A percentile compares a stretch with the other conserved stretches of the same genome.
Conservation (phyloP, 2,329 filamentous ascomycete genomes). For the Oidium heveae region DNA sequence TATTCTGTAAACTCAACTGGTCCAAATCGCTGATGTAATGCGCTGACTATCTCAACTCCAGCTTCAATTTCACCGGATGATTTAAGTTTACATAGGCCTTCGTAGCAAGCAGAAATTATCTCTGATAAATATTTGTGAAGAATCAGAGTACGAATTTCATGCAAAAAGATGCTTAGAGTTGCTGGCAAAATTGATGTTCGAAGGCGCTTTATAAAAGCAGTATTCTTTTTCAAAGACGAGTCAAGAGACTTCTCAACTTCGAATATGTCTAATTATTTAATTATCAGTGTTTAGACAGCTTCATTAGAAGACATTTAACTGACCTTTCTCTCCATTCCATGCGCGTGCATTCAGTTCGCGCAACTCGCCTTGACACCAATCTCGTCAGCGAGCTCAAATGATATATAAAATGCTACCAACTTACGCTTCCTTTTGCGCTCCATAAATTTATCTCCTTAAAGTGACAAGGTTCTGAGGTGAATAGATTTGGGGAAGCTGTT, state of each 20-base stretch:
- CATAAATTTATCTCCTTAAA: slow-evolving; percentile 20
- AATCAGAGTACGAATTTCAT: slow-evolving; percentile 74
- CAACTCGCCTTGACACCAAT: slow-evolving; percentile 44
- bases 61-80: slow-evolving; percentile 76
- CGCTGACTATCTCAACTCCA: slow-evolving; percentile 77
- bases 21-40: slow-evolving; percentile 87
- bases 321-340: slow-evolving; percentile 78
- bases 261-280: slow-evolving; percentile 8
- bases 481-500: not conserved
- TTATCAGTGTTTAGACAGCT: slow-evolving; percentile 4
- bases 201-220: slow-evolving; percentile 87
- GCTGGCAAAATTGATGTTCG: slow-evolving; percentile 67
- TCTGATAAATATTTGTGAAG: slow-evolving; percentile 93
- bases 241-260: slow-evolving; percentile 54
- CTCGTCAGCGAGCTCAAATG: slow-evolving; percentile 4
- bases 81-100: slow-evolving; percentile 80
- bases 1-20: slow-evolving; percentile 75
- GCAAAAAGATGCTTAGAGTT: slow-evolving; percentile 58
- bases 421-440: slow-evolving; percentile 39
- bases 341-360: slow-evolving; percentile 66
- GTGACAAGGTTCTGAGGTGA: not conserved
- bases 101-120: slow-evolving; percentile 86
- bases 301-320: not conserved
- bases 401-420: slow-evolving; percentile 7
- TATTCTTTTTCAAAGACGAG: slow-evolving; percentile 93